Base-by-base conservation (phyloP, 768 basidiomycete species). In the Amanita muscaria region DNA sequence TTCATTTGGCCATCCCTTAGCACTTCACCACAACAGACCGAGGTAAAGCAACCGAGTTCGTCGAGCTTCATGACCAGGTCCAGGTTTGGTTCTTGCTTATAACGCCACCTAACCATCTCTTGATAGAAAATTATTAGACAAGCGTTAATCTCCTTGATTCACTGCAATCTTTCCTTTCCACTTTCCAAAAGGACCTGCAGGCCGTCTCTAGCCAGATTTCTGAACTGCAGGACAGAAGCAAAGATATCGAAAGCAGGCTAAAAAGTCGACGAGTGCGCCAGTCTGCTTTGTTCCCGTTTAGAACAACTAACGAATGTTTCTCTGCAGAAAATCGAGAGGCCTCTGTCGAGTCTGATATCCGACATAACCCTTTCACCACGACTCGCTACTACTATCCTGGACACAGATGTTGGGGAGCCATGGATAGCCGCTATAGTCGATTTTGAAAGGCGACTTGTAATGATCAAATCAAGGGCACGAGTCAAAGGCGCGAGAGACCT, bases 201-300 rank as follows among this genome's bases (percentile, higher is more conserved):
- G 83, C 84, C 1, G 96, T 98, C 8, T 97, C 96, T 2, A 88
- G 91, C 3, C 93, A 99, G 60, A 94, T 99, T 59, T 86, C 89
- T 1, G 90, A 97, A 50, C 71, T 99, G 18, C 96, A 98, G 57
- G 77, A 79, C 51, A 74, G 89, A 25, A 93, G 90, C 59, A 85
- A 87, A 52, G 86, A 86, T 32, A 96, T 98, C 14, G 96, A 98
- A 51, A 77, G 76, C 48, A 77, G 83, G 47, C 72, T 98, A 46
- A 85, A 82, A 59, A 87, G 83, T 46, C 75, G 96, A 42, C 75
- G 82, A 66, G 96, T 96, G 55, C 41, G 79, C 65, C n/a, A n/a
- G 10, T 39, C 31, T 15, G 24, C 48, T 45, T 22, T 44, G 40
- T 24, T 43, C 16, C 40, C 25, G 16, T 27, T 11, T 21, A 36